Base-by-base conservation (phyloP, 2,329 filamentous ascomycete species). In the Colletotrichum falcatum region DNA sequence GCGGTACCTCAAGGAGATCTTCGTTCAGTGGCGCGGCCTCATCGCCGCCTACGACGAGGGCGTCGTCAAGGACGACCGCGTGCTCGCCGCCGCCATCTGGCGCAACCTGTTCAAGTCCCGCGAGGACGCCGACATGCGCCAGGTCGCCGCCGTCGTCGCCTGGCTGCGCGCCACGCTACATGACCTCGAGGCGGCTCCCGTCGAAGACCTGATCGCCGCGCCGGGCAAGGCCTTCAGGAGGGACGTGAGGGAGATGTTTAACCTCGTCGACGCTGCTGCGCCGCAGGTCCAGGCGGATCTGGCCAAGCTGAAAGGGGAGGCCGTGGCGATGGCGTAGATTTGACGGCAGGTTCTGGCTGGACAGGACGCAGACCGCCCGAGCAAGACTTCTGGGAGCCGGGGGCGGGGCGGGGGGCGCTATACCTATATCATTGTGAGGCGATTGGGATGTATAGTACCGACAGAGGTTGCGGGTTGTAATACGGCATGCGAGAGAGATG, bases 1-100 rank as follows among this genome's bases (percentile, higher is more conserved):
- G 79, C 86, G 86, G 73, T 91, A 91, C 80, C 86, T 92, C 64
- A 97, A 98, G 81, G 95, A 98, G 80, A 87, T 98, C 70, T 98
- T 96, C 76, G 86, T 94, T 70, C 94, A 97, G 82, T 99, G 95
- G 94, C 91, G 96, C 66, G 96, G 95, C 37, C 85, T 95, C 65
- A 85, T 97, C 28, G 87, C 94, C 9, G 93, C 94, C 1, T 96
- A 95, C 79, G 94, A 97, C 78, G 93, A 96, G 83, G 94, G 92
- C 0, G 78, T 97, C 54, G 85, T 90, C 74, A 91, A 90, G 79
- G 92, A 92, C 12, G 94, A 97, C 78, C 91, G 92, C 18, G 88
- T 93, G 66, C 85, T 96, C 18, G 93, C 91, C 4, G 87, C 92
- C 51, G 96, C 96, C 11, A 85, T 99, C 58, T 99, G 96, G 96